A percentile compares a stretch with the other conserved stretches of the same genome.
These are phyloP conservation scores for Kalaharituber pfeilii DNA, from an alignment of 2,329 filamentous ascomycete genomes.

Conservation along the genomic window DNA sequence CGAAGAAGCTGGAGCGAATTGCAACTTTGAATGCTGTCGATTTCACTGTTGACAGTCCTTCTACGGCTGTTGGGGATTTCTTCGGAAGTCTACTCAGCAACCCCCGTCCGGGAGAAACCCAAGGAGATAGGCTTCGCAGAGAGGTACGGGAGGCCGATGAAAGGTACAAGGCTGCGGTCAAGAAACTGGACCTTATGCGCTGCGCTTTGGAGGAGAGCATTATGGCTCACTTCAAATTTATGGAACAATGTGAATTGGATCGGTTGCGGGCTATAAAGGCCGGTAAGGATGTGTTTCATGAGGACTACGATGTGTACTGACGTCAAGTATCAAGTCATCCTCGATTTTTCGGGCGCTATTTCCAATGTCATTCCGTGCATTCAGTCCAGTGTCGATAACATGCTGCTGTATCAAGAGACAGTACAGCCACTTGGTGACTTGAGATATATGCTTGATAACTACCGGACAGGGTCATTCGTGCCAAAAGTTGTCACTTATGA, in stretches of 20 bases:
- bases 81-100: slow-evolving; percentile 87
- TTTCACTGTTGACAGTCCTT: slow-evolving; percentile 55
- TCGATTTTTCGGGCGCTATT: slow-evolving; percentile 93
- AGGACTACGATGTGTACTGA: neutral
- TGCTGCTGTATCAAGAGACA: slow-evolving; percentile 98
- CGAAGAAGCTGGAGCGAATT: slow-evolving; percentile 13
- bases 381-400: slow-evolving; percentile 90
- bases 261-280: slow-evolving; percentile 95
- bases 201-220: slow-evolving; percentile 95
- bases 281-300: slow-evolving; percentile 7
- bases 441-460: slow-evolving; percentile 88
- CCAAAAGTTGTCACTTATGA: slow-evolving; percentile 87
- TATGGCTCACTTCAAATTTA: slow-evolving; percentile 78
- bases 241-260: slow-evolving; percentile 93
- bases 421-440: slow-evolving; percentile 85
- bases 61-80: slow-evolving; percentile 73
- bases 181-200: slow-evolving; percentile 72
- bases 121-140: slow-evolving; percentile 64
- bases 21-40: slow-evolving; percentile 30
- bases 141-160: slow-evolving; percentile 85
- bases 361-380: slow-evolving; percentile 95
- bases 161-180: slow-evolving; percentile 73
- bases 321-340: slow-evolving; percentile 42
- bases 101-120: slow-evolving; percentile 81
- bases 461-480: slow-evolving; percentile 81